phyloP scores from a whole-genome alignment of 805 yeast genomes.

The Debaryomyces hansenii region DNA sequence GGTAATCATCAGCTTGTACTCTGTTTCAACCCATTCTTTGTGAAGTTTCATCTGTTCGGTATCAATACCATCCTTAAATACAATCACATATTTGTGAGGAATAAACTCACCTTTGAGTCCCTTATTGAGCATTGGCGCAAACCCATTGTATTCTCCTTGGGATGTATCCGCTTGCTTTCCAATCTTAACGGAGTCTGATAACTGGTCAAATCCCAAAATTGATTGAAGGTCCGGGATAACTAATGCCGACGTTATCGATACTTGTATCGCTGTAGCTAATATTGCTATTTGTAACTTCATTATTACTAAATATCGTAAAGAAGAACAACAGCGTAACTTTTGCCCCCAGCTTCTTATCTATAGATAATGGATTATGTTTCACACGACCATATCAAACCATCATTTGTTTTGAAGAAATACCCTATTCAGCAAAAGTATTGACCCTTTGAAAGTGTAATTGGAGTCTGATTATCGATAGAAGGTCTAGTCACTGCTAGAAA shows the following conservation, averaged over 20 bases:
- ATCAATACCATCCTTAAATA: constrained; percentile 65
- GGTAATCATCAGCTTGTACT: constrained; percentile 13
- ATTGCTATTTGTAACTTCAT: not conserved
- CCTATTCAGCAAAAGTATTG: too few relatives aligned
- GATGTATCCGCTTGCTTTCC: not conserved
- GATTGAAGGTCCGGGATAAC: constrained; percentile 8
- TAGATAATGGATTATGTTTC: not conserved
- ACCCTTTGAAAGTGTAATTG: too few relatives aligned
- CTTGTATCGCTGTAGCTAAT: not conserved
- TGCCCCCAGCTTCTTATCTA: not conserved
- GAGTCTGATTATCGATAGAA: too few relatives aligned
- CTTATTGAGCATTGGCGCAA: not conserved
- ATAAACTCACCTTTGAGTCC: constrained; percentile 25
- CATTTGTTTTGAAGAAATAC: too few relatives aligned
- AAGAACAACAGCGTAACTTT: not conserved
- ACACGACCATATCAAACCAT: not conserved
- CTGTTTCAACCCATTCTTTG: constrained; percentile 55
- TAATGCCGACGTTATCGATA: constrained; percentile 6
- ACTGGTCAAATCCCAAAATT: constrained; percentile 7
- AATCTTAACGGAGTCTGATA: not conserved
- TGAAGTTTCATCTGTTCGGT: constrained; percentile 59
- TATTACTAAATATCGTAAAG: not conserved
- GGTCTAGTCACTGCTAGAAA: too few relatives aligned
- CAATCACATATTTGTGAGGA: constrained; percentile 80
- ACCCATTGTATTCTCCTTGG: not conserved